These are phyloP conservation scores for Lactifluus hygrophoroides DNA, from an alignment of 768 basidiomycete species.

Conservation along the genomic window DNA sequence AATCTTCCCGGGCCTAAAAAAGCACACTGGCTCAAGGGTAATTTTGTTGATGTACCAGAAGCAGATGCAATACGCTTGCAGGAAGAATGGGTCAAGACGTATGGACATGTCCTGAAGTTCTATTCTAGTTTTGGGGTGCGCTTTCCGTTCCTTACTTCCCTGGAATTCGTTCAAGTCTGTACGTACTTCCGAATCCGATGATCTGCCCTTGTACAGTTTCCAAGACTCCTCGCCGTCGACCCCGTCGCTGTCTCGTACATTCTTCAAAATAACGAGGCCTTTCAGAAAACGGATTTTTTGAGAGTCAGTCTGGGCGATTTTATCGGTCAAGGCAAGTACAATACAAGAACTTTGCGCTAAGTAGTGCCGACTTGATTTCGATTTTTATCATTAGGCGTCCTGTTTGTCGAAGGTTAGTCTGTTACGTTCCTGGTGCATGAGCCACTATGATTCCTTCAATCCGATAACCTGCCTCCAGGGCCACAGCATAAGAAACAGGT, in stretches of 20 bases:
- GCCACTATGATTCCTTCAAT: neutral
- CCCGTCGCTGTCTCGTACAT: conserved; percentile 29
- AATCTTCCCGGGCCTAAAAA: conserved; percentile 4
- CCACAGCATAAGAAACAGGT: conserved; percentile 12
- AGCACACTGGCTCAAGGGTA: conserved; percentile 2
- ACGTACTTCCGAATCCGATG: neutral
- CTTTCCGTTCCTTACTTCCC: neutral
- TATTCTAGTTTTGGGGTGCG: conserved; percentile 1
- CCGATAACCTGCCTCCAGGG: neutral
- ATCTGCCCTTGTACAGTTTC: neutral
- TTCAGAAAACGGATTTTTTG: conserved; percentile 27
- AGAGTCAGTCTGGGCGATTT: conserved; percentile 8
- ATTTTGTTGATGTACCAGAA: conserved; percentile 2
- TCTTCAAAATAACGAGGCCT: conserved; percentile 26
- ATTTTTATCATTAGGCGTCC: neutral
- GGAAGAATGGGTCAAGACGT: conserved; percentile 15
- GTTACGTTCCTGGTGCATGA: neutral
- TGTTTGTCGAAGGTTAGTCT: conserved; percentile 14
- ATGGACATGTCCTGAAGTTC: conserved; percentile 13
- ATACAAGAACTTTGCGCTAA: no score
- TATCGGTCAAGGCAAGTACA: conserved; percentile 15
- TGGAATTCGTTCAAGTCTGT: neutral
- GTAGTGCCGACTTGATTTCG: neutral
- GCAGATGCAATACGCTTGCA: conserved; percentile 2
- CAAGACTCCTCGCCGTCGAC: conserved; percentile 29